phyloP scores from a whole-genome alignment of 192 early-diverging fungal species.

The Pecoramyces ruminantium region DNA sequence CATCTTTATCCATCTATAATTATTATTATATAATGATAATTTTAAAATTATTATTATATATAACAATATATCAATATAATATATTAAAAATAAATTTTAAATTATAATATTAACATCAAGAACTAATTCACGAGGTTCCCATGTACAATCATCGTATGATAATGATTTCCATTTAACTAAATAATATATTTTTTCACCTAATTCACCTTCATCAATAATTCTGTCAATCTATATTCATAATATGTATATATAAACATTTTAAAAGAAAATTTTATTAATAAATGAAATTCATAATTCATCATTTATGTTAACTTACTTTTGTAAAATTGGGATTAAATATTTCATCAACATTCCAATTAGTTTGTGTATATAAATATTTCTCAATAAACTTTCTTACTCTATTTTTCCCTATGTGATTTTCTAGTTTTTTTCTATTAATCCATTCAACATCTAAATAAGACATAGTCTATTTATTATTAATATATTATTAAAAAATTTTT shows the following conservation, averaged over 20 bases:
- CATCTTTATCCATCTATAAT: neutral
- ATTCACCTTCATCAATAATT: neutral
- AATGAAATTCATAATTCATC: too few species aligned
- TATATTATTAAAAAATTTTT: neutral
- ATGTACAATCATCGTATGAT: constrained; percentile 76
- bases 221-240: neutral
- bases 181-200: constrained; percentile 51
- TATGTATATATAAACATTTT: too few species aligned
- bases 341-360: neutral
- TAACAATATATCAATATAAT: too few species aligned
- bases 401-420: neutral
- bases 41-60: too few species aligned
- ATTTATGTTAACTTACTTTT: too few species aligned
- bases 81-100: too few species aligned
- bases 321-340: neutral
- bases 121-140: constrained; percentile 38
- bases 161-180: constrained; percentile 83
- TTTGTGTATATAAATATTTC: neutral
- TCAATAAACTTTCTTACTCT: neutral
- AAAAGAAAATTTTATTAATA: too few species aligned
- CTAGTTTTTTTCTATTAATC: neutral
- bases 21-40: too few species aligned
- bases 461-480: neutral
- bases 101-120: neutral
- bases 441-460: neutral